Percentiles rank a stretch among this genome's conserved stretches.
These are phyloP conservation scores for Rhodotorula diobovata DNA, from an alignment of 768 basidiomycete species.

Conservation along the genomic window DNA sequence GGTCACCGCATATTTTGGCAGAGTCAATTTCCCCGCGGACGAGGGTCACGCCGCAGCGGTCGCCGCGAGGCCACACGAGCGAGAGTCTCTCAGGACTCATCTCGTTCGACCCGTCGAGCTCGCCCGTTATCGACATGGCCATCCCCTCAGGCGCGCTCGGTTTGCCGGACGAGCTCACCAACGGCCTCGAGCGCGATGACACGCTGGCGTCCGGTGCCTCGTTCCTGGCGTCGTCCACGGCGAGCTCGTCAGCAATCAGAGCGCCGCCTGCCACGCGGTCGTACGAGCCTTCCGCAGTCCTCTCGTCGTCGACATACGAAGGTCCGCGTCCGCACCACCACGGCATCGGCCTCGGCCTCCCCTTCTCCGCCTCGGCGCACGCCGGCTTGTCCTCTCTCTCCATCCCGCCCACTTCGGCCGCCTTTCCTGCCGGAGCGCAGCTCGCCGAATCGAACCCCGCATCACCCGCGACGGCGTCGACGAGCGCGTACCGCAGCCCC, in stretches of 20 bases:
- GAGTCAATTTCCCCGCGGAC: not conserved
- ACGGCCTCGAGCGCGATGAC: slow-evolving; percentile 12
- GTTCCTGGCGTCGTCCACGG: slow-evolving; percentile 17
- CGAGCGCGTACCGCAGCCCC: slow-evolving; percentile 13
- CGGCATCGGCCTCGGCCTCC: slow-evolving; percentile 38
- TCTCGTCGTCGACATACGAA: not conserved
- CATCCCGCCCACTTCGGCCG: slow-evolving; percentile 10
- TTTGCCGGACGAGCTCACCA: not conserved
- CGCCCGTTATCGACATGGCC: slow-evolving; percentile 14
- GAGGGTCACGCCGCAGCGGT: not conserved
- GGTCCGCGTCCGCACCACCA: not conserved
- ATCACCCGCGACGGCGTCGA: not conserved
- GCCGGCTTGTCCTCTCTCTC: slow-evolving; percentile 31
- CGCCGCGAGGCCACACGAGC: not conserved
- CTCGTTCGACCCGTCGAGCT: slow-evolving; percentile 7
- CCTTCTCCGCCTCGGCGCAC: slow-evolving; percentile 36
- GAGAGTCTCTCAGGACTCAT: slow-evolving; percentile 21
- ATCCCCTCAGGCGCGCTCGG: slow-evolving; percentile 6
- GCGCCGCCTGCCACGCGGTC: not conserved
- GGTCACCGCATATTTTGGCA: not conserved
- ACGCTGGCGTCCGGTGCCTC: slow-evolving; percentile 11
- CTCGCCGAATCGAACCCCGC: not conserved
- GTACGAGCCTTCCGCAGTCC: not conserved
- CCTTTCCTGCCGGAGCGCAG: slow-evolving; percentile 3
- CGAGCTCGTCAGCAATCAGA: not conserved